Conservation (phyloP, 306 rosid species). For the Arachis hypogaea region DNA sequence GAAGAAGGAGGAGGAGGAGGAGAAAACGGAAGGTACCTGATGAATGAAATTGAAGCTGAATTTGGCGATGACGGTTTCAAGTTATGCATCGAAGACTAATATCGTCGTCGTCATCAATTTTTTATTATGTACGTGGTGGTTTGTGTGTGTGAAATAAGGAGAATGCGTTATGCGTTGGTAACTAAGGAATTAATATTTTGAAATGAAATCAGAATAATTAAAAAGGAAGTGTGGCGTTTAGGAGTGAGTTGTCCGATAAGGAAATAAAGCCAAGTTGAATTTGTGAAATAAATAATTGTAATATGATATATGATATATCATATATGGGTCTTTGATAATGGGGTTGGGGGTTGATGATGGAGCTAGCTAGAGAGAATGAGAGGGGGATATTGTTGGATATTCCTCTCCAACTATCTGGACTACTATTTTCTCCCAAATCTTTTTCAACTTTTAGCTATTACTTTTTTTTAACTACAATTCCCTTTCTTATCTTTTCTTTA, state of each 20-base stretch:
- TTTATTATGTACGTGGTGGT: too few relatives aligned
- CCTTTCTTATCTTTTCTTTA: not conserved
- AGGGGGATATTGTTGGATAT: constrained; percentile 10
- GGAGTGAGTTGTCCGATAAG: constrained; percentile 13
- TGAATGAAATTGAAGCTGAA: constrained; percentile 13
- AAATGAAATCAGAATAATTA: constrained; percentile 12
- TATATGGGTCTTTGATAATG: not conserved
- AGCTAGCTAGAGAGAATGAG: not conserved
- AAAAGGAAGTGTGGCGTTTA: not conserved
- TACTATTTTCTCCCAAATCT: not conserved
- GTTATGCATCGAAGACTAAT: not conserved
- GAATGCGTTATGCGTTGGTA: constrained; percentile 18
- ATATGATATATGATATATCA: not conserved
- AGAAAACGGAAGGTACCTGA: constrained; percentile 34
- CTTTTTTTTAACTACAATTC: not conserved
- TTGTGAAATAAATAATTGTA: not conserved
- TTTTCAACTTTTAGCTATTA: not conserved
- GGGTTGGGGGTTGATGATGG: not conserved
- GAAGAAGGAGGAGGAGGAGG: not conserved
- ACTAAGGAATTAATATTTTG: not conserved
- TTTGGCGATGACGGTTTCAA: constrained; percentile 39
- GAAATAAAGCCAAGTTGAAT: not conserved
- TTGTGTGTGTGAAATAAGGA: not conserved
- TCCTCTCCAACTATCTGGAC: constrained; percentile 1
- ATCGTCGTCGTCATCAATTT: too few relatives aligned